These are phyloP conservation scores for Nephelium lappaceum DNA, from an alignment of 345 rosid genomes.

Conservation along the genomic window DNA sequence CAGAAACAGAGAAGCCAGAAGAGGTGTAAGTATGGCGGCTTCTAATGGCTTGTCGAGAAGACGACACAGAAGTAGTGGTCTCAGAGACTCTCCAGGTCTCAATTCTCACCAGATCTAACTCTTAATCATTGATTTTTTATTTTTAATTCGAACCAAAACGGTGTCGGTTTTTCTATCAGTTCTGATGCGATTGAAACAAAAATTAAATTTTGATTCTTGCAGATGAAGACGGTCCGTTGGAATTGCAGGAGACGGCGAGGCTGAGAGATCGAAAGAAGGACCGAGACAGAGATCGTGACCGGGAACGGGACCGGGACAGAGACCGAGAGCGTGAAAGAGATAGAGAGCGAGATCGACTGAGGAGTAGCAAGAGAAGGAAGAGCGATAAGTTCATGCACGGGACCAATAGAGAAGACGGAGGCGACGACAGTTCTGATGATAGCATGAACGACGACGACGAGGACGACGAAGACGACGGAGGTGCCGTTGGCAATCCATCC, in stretches of 20 bases:
- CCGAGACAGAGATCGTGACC: constrained; percentile 69
- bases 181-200: background rate
- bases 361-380: constrained; percentile 77
- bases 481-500: constrained; percentile 44
- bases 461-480: constrained; percentile 69
- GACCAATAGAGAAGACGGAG: constrained; percentile 71
- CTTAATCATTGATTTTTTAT: background rate
- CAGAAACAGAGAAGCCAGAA: constrained; percentile 85
- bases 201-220: background rate
- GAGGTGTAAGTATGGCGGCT: constrained; percentile 63
- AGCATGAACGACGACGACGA: constrained; percentile 95
- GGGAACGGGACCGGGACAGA: constrained; percentile 67
- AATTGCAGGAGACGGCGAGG: constrained; percentile 79
- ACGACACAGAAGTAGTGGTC: constrained; percentile 70
- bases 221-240: constrained; percentile 84
- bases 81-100: constrained; percentile 91
- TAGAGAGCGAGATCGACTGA: constrained; percentile 80
- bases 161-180: background rate
- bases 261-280: constrained; percentile 91
- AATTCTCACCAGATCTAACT: constrained; percentile 45
- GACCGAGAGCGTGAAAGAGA: constrained; percentile 57
- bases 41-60: constrained; percentile 77
- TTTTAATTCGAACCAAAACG: background rate
- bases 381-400: constrained; percentile 78
- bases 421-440: constrained; percentile 85